Base-by-base conservation (phyloP, 2,329 filamentous ascomycete species). In the Penicillium sclerotigenum region DNA sequence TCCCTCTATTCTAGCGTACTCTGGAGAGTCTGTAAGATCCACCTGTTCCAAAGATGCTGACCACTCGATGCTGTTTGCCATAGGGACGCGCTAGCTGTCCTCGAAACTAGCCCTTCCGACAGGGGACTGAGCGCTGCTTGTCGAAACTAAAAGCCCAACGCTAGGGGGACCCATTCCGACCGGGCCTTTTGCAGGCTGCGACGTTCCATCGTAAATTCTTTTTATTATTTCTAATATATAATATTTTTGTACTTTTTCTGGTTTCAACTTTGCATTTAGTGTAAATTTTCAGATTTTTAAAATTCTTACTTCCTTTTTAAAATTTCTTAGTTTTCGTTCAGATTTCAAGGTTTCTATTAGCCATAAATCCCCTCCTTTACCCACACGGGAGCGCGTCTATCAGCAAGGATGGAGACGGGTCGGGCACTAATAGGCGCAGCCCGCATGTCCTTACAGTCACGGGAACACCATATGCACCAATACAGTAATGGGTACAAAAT, bases 361-460 rank as follows among this genome's bases (percentile, higher is more conserved):
- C 47, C 40, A 53, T 29, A 41, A 45, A 51, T 14, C 53, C 47
- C 53, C 53, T 46, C 47, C 43, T 22, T 61, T 58, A 65, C 45
- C 64, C 64, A 63, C 64, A 62, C 61, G 58, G 63, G 58, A 65
- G 62, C 64, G 64, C 64, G 64, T 63, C 63, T 65, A 66, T 61
- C 63, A 61, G 26, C 59, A 63, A 33, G 61, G 61, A 63, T 66
- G 64, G 58, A 59, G 58, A 59, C 58, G 47, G 38, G 58, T 64
- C 61, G 60, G 61, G 62, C 63, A 66, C 65, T 66, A 65, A 66
- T 65, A 66, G 63, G 43, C 64, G 64, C 64, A 56, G 59, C 62
- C 64, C 64, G 66, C 65, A 68, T 65, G 64, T 50, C 47, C 20
- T 36, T 45, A 54, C 48, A 47, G 61, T 68, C 66, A 68, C 65